These are phyloP conservation scores for Aspergillus viridinutans DNA, from an alignment of 2,329 filamentous ascomycete genomes.

Conservation along the genomic window DNA sequence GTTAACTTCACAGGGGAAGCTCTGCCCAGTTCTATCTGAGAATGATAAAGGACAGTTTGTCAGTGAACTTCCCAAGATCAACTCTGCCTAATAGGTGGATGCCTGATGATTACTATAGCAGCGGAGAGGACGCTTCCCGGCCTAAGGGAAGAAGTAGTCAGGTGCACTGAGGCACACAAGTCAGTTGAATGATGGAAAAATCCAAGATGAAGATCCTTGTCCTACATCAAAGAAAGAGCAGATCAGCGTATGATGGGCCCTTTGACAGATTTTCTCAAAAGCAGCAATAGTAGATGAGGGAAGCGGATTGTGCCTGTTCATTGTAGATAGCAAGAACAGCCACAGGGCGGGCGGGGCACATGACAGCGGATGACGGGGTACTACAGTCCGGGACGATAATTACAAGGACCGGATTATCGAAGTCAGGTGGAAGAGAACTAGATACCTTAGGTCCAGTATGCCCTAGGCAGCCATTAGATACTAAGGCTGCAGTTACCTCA, in stretches of 20 bases:
- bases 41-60: conserved; percentile 4
- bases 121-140: conserved; percentile 7
- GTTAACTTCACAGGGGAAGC: conserved; percentile 13
- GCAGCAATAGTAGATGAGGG: neutral
- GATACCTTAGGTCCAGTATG: neutral
- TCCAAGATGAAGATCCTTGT: neutral
- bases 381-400: neutral
- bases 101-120: conserved; percentile 20
- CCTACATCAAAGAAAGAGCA: neutral
- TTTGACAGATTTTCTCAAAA: neutral
- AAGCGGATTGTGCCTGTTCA: neutral
- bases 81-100: conserved; percentile 20
- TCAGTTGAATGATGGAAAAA: neutral
- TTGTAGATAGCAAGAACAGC: neutral
- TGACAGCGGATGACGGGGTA: conserved; percentile 7
- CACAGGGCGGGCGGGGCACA: conserved; percentile 13
- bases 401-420: neutral
- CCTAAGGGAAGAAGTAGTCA: conserved; percentile 16
- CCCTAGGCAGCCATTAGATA: neutral
- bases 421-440: neutral
- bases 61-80: conserved; percentile 6
- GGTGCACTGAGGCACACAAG: conserved; percentile 6
- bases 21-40: conserved; percentile 1
- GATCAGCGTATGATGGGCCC: neutral
- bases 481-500: conserved; percentile 3